These are phyloP conservation scores for Metschnikowia bowlesiae DNA, from an alignment of 805 yeast species.

Conservation along the genomic window DNA sequence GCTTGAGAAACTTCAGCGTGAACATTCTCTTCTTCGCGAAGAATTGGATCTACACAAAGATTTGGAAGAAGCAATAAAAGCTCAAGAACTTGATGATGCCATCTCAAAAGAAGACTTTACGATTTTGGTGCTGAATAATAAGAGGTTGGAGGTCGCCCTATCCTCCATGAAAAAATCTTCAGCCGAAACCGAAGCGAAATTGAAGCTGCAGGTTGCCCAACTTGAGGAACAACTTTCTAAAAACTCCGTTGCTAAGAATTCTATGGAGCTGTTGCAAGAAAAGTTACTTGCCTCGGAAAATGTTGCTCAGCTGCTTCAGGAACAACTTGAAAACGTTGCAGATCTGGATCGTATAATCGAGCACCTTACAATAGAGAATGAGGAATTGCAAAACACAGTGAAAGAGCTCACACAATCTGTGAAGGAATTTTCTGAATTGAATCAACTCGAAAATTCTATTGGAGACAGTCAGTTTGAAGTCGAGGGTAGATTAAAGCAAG, in stretches of 20 bases:
- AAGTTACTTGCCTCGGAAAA: constrained; percentile 20
- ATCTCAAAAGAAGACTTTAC: constrained; percentile 18
- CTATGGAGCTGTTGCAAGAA: constrained; percentile 1
- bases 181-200: constrained; percentile 20
- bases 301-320: constrained; percentile 24
- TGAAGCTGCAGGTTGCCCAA: neutral
- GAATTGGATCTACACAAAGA: constrained; percentile 35
- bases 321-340: constrained; percentile 29
- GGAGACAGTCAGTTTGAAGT: constrained; percentile 42
- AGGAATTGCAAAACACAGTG: constrained; percentile 31
- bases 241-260: neutral
- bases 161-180: constrained; percentile 23
- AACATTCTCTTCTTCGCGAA: constrained; percentile 30
- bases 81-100: constrained; percentile 13
- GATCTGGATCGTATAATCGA: constrained; percentile 36
- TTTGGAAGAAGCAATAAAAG: constrained; percentile 29
- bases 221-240: constrained; percentile 2
- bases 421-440: constrained; percentile 46
- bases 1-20: constrained; percentile 27
- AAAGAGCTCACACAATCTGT: constrained; percentile 32
- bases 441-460: constrained; percentile 46
- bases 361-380: constrained; percentile 33
- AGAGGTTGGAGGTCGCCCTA: constrained; percentile 40
- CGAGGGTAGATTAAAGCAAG: constrained; percentile 23
- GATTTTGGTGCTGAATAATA: constrained; percentile 28